These are phyloP conservation scores for Cucumis melo DNA, from an alignment of 306 rosid species.

Conservation along the genomic window DNA sequence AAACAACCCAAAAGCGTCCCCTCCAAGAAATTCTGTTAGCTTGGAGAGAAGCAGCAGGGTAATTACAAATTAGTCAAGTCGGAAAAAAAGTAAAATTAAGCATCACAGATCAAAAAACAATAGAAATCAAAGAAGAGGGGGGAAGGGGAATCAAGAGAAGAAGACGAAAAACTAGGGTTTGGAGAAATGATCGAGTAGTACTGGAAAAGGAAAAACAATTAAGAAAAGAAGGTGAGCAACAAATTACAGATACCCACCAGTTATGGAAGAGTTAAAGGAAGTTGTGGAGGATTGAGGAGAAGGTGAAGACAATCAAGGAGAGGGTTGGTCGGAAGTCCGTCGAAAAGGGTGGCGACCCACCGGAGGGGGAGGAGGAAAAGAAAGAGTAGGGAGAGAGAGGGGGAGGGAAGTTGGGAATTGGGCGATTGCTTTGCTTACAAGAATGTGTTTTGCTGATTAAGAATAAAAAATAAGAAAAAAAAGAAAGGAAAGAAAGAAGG, in stretches of 20 bases:
- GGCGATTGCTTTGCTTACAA: constrained; percentile 1
- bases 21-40: neutral
- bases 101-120: neutral
- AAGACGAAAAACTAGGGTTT: constrained; percentile 3
- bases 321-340: neutral
- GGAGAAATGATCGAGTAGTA: neutral
- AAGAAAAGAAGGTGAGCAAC: neutral
- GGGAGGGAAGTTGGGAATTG: neutral
- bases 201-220: too few species aligned
- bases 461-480: neutral
- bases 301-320: neutral
- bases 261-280: neutral
- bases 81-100: neutral
- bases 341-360: neutral
- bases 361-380: neutral
- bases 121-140: neutral
- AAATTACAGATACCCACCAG: neutral
- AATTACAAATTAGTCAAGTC: neutral
- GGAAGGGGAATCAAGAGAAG: neutral
- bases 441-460: neutral
- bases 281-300: neutral
- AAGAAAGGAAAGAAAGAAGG: neutral
- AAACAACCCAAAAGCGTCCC: neutral
- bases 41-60: neutral
- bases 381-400: neutral